phyloP scores from a whole-genome alignment of 371 early-diverging fungal species.

The Actinomucor elegans region DNA sequence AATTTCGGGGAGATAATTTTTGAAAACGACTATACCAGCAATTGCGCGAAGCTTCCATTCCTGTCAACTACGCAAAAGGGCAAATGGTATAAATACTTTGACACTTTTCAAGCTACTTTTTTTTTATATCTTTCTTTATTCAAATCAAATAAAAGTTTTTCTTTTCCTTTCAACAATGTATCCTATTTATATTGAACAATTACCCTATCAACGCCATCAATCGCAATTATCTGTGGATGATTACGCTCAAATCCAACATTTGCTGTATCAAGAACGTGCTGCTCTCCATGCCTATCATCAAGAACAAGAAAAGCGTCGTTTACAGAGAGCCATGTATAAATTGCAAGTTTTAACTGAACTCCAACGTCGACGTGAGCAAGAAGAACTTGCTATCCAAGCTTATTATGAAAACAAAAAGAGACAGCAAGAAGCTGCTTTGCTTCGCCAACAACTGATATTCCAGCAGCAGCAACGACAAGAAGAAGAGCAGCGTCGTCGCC shows the following conservation, averaged over 20 bases:
- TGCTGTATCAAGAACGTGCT: slow-evolving; percentile 19
- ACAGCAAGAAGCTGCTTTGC: background rate
- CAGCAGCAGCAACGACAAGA: background rate
- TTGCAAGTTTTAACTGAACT: slow-evolving; percentile 14
- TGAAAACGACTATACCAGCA: background rate
- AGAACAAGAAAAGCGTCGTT: slow-evolving; percentile 14
- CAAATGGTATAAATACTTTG: background rate
- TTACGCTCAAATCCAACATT: slow-evolving; percentile 27
- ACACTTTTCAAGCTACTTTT: background rate
- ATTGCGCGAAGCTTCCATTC: slow-evolving; percentile 1
- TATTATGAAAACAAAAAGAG: slow-evolving; percentile 12
- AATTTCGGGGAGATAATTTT: no score
- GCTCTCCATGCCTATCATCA: slow-evolving; percentile 4
- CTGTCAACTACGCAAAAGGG: no score
- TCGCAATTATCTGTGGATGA: slow-evolving; percentile 26
- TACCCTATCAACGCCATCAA: background rate
- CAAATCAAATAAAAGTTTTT: background rate
- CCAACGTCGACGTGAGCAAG: slow-evolving; percentile 15
- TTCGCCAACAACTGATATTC: background rate
- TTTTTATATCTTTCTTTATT: background rate
- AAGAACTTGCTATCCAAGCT: slow-evolving; percentile 20
- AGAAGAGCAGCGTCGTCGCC: background rate
- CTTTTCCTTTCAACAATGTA: background rate
- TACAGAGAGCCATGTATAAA: slow-evolving; percentile 7
- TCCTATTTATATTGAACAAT: slow-evolving; percentile 5